Conservation (phyloP, 306 rosid species). For the Vigna unguiculata region DNA sequence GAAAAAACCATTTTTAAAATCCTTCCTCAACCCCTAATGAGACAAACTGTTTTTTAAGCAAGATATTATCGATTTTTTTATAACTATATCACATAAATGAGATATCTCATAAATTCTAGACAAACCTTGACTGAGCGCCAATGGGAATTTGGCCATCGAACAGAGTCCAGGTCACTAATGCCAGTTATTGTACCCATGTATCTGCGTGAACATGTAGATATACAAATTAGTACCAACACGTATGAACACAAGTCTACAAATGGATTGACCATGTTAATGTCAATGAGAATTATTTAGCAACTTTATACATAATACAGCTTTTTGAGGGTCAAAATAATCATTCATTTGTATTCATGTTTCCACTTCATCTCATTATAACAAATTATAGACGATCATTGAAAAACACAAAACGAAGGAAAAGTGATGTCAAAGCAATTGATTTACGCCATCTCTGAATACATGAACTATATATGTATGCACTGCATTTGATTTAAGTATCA, state of each 20-base stretch:
- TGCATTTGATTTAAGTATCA: constrained; percentile 16
- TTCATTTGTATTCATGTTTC: constrained; percentile 8
- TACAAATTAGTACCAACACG: background rate
- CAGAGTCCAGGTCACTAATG: constrained; percentile 83
- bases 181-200: constrained; percentile 98
- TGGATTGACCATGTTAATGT: constrained; percentile 1
- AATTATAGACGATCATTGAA: background rate
- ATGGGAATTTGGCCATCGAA: constrained; percentile 89
- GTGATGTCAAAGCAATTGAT: background rate
- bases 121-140: constrained; percentile 99
- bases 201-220: constrained; percentile 43
- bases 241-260: constrained; percentile 14
- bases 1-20: constrained; percentile 19
- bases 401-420: background rate
- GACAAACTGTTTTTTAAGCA: constrained; percentile 18
- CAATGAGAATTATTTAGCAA: constrained; percentile 35
- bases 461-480: background rate
- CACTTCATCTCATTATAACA: constrained; percentile 9
- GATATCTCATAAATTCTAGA: constrained; percentile 11
- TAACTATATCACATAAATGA: constrained; percentile 5
- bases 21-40: background rate
- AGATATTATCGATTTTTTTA: background rate
- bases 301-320: background rate
- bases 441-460: background rate
- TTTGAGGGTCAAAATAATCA: constrained; percentile 27